Evolutionary conservation across 345 rosid species (phyloP).

Genomic region (Heritiera fomes): DNA sequence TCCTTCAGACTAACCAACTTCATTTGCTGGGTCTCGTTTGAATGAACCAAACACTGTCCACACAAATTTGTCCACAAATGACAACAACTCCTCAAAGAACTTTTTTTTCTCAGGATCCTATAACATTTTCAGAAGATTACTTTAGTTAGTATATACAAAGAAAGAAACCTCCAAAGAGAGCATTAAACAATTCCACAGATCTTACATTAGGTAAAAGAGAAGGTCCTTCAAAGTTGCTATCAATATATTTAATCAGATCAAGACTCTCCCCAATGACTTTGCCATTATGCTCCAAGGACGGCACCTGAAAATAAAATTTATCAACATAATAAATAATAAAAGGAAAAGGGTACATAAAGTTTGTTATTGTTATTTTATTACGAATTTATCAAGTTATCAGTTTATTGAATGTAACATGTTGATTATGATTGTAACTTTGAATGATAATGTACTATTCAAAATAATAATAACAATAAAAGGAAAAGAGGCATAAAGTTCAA

Average conservation of each 20-base stretch:
- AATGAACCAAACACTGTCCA: constrained; percentile 43
- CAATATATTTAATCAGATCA: constrained; percentile 72
- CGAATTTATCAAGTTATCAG: too few relatives aligned
- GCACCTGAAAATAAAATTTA: constrained; percentile 52
- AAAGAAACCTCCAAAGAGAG: neutral
- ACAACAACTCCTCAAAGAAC: constrained; percentile 64
- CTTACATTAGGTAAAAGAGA: constrained; percentile 67
- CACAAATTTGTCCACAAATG: constrained; percentile 55
- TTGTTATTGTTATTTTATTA: too few relatives aligned
- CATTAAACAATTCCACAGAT: neutral
- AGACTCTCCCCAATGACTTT: constrained; percentile 87
- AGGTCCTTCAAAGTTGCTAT: constrained; percentile 82
- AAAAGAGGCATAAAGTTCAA: neutral
- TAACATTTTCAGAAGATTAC: constrained; percentile 20
- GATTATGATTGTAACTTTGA: too few relatives aligned
- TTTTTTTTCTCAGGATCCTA: constrained; percentile 70
- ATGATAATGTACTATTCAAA: too few relatives aligned
- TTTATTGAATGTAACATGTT: too few relatives aligned
- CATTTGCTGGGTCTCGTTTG: constrained; percentile 59
- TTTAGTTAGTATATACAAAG: neutral
- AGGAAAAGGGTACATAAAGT: neutral
- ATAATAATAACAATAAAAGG: too few relatives aligned
- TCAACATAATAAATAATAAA: neutral
- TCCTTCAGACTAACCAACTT: constrained; percentile 47
- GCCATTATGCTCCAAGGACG: constrained; percentile 89